Conservation (phyloP, 768 basidiomycete genomes). For the Kwoniella sp. region DNA sequence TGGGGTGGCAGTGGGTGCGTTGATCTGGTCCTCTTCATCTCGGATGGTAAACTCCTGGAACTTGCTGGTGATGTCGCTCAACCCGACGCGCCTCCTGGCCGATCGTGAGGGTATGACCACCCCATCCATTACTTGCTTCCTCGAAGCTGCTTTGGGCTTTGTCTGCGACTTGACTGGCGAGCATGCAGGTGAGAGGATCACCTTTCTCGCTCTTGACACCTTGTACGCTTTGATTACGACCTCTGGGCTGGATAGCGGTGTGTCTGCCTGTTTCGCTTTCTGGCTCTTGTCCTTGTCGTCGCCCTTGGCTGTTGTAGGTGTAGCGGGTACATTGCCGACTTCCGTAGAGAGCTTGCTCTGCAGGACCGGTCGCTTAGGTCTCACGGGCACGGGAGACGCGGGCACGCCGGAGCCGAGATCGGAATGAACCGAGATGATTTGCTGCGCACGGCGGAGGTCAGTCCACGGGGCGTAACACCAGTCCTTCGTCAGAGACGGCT, state of each 20-base stretch:
- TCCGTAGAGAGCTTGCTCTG: conserved; percentile 23
- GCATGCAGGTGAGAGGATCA: conserved; percentile 1
- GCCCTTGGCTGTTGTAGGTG: not conserved
- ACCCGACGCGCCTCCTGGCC: not conserved
- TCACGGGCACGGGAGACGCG: conserved; percentile 2
- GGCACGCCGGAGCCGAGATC: conserved; percentile 12
- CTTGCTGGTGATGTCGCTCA: not conserved
- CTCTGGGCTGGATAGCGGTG: conserved; percentile 6
- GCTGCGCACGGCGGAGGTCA: conserved; percentile 23
- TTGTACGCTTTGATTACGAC: conserved; percentile 4
- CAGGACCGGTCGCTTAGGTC: conserved; percentile 19
- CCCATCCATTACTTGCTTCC: conserved; percentile 2
- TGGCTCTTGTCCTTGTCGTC: not conserved
- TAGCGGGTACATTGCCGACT: conserved; percentile 13
- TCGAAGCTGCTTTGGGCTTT: not conserved
- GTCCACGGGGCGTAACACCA: too few relatives aligned
- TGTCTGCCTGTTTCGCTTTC: not conserved
- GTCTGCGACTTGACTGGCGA: not conserved
- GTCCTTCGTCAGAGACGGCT: too few relatives aligned
- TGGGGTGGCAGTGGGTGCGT: not conserved
- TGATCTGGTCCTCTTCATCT: not conserved
- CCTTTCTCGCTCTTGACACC: conserved; percentile 1
- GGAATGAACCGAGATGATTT: conserved; percentile 40
- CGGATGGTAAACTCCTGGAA: conserved; percentile 2
- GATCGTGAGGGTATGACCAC: conserved; percentile 15